phyloP scores from a whole-genome alignment of 1,284 basidiomycete species.

The Sanguinoderma infundibulare region DNA sequence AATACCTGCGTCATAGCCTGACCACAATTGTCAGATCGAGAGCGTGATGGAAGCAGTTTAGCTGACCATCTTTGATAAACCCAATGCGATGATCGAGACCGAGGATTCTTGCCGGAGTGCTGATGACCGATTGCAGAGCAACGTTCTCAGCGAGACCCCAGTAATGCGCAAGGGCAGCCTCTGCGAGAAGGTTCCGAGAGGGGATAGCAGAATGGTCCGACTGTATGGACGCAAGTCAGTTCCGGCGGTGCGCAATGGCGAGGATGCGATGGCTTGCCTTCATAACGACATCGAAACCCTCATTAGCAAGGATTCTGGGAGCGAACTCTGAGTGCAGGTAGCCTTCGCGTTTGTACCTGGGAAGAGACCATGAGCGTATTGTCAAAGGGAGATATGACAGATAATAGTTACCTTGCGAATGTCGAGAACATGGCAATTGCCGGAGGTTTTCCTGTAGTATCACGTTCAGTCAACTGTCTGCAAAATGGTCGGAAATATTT shows the following conservation, averaged over 20 bases:
- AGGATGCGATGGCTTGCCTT: conserved; percentile 50
- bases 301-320: conserved; percentile 69
- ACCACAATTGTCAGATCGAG: not conserved
- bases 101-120: conserved; percentile 61
- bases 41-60: not conserved
- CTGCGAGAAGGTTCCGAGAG: conserved; percentile 68
- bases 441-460: conserved; percentile 42
- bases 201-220: conserved; percentile 73
- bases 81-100: conserved; percentile 74
- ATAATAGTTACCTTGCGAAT: conserved; percentile 37
- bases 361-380: conserved; percentile 3
- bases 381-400: not conserved
- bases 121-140: conserved; percentile 64
- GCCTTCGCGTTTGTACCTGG: conserved; percentile 77
- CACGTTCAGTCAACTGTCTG: not conserved
- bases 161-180: conserved; percentile 73
- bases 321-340: conserved; percentile 83
- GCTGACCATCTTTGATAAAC: conserved; percentile 52
- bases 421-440: conserved; percentile 64
- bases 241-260: not conserved
- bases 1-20: conserved; percentile 43
- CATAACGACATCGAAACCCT: conserved; percentile 70
- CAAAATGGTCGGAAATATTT: not conserved
- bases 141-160: conserved; percentile 51
- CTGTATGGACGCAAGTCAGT: conserved; percentile 33